Evolutionary conservation across 129 eudicot genomes (phyloP), one percentile per base, ranked within the genome.

Genomic region (Flaveria trinervia): DNA sequence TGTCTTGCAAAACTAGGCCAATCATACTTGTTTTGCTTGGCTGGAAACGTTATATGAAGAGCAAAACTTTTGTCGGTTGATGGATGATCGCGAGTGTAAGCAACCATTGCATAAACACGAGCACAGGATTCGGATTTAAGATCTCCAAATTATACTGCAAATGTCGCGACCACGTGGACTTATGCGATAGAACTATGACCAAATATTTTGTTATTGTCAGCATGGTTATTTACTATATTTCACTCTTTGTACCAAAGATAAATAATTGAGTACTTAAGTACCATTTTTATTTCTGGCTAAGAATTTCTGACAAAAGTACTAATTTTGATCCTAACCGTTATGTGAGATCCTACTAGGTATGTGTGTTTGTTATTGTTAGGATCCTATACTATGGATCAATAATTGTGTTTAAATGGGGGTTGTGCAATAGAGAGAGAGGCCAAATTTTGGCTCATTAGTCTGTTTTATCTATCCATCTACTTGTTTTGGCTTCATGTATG

Each of bases 1-100:
- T 81, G 92, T 84, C 55, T 33, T 93, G 75, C 79, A 78, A 28
- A 78, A 74, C 15, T 89, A 80, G 81, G 33, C 60, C 22, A 15
- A 64, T 23, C 43, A 59, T 66, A n/a, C 10, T n/a, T 59, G 10
- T 60, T 30, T 60, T 15, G 20, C 11, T 62, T 70, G 3, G 41
- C 30, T 13, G 22, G 13, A 55, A 54, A 73, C 23, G 30, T 54
- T 18, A 39, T 45, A 28, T 59, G 12, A 50, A 14, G 45, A 44
- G 59, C 60, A 16, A 9, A n/a, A 23, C 30, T 44, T 74, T 60
- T 25, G 72, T 11, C 17, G 41, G 7, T 36, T 36, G 41, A 36
- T 36, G 7, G 7, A 36, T 36, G 41, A 36, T 36, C 41, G 41
- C 41, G 7, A 36, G 41, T 36, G 41, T 36, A 36, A 36, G 8